Conservation (phyloP, 2,329 filamentous ascomycete genomes). For the Colletotrichum gloeosporioides region DNA sequence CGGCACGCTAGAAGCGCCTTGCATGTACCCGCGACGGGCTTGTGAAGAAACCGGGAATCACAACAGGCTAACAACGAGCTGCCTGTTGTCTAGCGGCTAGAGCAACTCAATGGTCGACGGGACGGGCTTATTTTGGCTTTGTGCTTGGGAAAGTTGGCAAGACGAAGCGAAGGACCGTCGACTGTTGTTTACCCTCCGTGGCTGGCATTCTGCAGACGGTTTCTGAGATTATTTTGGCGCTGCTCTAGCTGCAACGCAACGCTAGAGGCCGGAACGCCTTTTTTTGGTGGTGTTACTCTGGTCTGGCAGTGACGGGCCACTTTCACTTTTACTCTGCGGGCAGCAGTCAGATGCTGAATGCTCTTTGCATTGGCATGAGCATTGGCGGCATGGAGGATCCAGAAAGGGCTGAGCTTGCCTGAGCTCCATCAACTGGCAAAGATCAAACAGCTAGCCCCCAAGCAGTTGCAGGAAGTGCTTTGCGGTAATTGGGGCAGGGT, state of each 20-base stretch:
- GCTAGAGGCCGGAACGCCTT: background rate
- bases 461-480: background rate
- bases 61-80: background rate
- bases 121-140: background rate
- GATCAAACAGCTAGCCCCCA: background rate
- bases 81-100: background rate
- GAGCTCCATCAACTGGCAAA: background rate
- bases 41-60: background rate
- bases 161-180: background rate
- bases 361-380: background rate
- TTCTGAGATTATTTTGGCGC: background rate
- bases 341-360: background rate
- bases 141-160: background rate
- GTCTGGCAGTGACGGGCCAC: slow-evolving; percentile 1
- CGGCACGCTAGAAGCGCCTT: slow-evolving; percentile 13
- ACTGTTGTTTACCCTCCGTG: background rate
- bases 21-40: background rate
- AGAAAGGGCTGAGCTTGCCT: background rate
- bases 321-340: background rate
- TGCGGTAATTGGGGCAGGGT: background rate
- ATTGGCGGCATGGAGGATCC: background rate
- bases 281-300: slow-evolving; percentile 1
- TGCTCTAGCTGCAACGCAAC: slow-evolving; percentile 1
- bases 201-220: background rate
- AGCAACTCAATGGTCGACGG: background rate